Base-by-base conservation (phyloP, 2,329 filamentous ascomycete genomes). In the Aspergillus versicolor region DNA sequence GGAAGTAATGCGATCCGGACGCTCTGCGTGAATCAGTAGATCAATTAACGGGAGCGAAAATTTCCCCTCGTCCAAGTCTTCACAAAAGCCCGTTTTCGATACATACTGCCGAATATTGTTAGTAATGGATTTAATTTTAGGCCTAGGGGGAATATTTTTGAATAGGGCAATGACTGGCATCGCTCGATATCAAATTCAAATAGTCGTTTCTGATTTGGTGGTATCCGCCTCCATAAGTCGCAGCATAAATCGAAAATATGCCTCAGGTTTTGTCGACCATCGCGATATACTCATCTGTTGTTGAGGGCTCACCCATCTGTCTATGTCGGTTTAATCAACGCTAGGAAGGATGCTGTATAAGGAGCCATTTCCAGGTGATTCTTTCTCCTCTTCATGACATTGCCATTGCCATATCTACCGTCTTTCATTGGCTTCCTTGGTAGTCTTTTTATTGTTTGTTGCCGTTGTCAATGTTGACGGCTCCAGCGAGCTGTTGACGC, bases 11-110 rank as follows among this genome's bases (percentile, higher is more conserved):
- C 50, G 41, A 21, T 45, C 50, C 9, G 30, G 41, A 19, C 17
- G 12, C 13, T 19, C 19, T 4, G 50, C 27, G 41, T 52, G 41
- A 4, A n/a, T 48, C 7, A 58, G 55, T 0, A 43, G 51, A 78
- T 96, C 90, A 67, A 96, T 93, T 67, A 96, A 85, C 43, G 91
- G 90, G 71, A 96, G 96, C 34, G 87, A 91, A 79, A 96, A 95
- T 80, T 96, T 96, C 63, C 92, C 92, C 77, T 96, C 60, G 22
- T 57, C 54, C 17, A 61, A 41, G 34, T 57, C 56, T 13, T 62
- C 51, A 30, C 92, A 94, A 66, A 94, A 83, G 54, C 92, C 92
- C 78, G 96, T 97, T 75, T 94, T 92, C 61, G 87, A 80, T 41
- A 85, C 85, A 79, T 96, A 96, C 70, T 86, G 80, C 6, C 3